Base-by-base conservation (phyloP, 768 basidiomycete species). In the Cystofilobasidium bisporidii region DNA sequence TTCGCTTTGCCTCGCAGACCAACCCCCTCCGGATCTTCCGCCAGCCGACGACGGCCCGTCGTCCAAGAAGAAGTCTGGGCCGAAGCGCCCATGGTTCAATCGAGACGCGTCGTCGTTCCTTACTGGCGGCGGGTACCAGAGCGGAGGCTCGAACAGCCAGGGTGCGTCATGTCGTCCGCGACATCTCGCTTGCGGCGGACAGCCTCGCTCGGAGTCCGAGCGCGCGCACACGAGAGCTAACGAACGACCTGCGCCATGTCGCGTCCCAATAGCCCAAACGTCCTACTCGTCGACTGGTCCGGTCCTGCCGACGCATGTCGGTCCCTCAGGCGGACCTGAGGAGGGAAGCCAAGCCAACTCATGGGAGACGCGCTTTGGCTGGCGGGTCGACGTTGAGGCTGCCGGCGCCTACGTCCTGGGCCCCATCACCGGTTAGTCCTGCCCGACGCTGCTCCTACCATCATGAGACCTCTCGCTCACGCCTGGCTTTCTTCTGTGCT, bases 301-400 rank as follows among this genome's bases (percentile, higher is more conserved):
- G 2, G 22, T 28, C 12, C 53, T 56, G 11, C 53, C 53, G 26
- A 56, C 53, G 12, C 53, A 56, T n/a, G 30, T 30, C 28, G 53
- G 53, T 8, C 53, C 53, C 2, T 56, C 53, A n/a, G n/a, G n/a
- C n/a, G n/a, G n/a, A n/a, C n/a, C n/a, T n/a, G 45, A 26, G 30
- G n/a, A 36, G 60, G 15, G 56, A 48, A 24, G 36, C 55, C 20
- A 63, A 55, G 78, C 76, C 36, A 86, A 83, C 71, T 81, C 81
- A 69, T 88, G 87, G 87, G 85, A 86, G 79, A 87, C 86, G 18
- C 79, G 84, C 32, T 82, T 83, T 72, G 83, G 84, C 17, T 78
- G 83, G 79, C 81, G 87, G 70, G 83, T 88, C 17, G 86, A 89
- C 74, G 60, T 86, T 28, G 77, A 86, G 64, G 83, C 86, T 20